phyloP scores from a whole-genome alignment of 2,329 filamentous ascomycete species.

The Sarocladium strictum region DNA sequence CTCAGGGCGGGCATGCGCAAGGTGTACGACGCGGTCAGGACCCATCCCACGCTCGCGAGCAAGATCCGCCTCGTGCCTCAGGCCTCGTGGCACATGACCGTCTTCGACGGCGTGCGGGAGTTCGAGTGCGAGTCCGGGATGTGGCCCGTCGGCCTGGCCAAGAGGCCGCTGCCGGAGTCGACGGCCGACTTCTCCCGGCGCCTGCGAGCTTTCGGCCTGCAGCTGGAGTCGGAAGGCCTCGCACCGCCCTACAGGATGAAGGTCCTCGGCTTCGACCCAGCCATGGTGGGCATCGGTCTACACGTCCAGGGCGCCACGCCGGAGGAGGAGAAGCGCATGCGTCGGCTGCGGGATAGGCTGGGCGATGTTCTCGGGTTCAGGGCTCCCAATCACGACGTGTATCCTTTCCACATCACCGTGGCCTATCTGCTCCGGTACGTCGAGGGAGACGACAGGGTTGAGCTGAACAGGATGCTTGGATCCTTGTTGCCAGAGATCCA shows the following conservation, averaged over 20 bases:
- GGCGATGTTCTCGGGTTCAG: conserved; percentile 15
- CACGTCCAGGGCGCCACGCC: conserved; percentile 15
- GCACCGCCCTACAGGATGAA: conserved; percentile 15
- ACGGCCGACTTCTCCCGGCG: conserved; percentile 13
- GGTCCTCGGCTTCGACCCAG: conserved; percentile 7
- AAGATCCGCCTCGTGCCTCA: conserved; percentile 14
- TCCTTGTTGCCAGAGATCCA: conserved; percentile 12
- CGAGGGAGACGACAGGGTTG: conserved; percentile 13
- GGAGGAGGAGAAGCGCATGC: conserved; percentile 17
- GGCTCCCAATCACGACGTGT: conserved; percentile 17
- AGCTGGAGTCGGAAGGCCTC: conserved; percentile 13
- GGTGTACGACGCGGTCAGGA: conserved; percentile 13
- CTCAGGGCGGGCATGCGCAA: conserved; percentile 12
- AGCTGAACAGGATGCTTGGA: conserved; percentile 14
- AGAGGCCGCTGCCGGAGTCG: conserved; percentile 11
- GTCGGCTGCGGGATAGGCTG: conserved; percentile 16
- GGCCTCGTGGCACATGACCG: conserved; percentile 19
- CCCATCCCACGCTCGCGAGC: conserved; percentile 13
- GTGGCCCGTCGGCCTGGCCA: conserved; percentile 15
- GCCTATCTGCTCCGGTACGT: conserved; percentile 17
- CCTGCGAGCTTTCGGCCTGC: conserved; percentile 10
- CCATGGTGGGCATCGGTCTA: conserved; percentile 13
- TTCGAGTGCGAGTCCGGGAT: conserved; percentile 15
- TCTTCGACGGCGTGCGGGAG: conserved; percentile 17
- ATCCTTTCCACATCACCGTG: conserved; percentile 18